Percentiles rank a stretch among this genome's conserved stretches.
phyloP scores from a whole-genome alignment of 2,329 filamentous ascomycete species.

The Phaeosphaeria sp. region DNA sequence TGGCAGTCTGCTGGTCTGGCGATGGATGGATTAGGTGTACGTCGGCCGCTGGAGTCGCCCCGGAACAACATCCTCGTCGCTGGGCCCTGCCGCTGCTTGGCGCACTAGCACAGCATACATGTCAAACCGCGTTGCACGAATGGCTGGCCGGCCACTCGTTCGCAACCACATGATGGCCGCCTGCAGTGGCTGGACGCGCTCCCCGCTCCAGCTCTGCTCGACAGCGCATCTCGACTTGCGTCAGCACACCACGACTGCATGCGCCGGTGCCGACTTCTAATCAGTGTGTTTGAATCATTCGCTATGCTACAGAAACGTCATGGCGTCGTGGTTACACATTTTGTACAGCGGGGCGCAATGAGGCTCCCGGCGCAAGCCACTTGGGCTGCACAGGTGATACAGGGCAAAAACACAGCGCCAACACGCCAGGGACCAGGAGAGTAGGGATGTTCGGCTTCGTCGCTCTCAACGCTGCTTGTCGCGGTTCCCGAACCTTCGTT shows the following conservation, averaged over 20 bases:
- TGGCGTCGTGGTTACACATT: conserved; percentile 27
- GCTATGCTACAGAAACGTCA: conserved; percentile 8
- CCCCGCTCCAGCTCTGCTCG: conserved; percentile 4
- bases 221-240: background rate
- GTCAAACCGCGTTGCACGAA: conserved; percentile 22
- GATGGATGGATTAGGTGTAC: background rate
- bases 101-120: conserved; percentile 11
- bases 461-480: conserved; percentile 3
- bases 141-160: conserved; percentile 15
- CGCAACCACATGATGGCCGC: conserved; percentile 18
- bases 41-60: conserved; percentile 9
- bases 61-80: conserved; percentile 21
- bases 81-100: too few species aligned
- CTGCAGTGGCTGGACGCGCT: conserved; percentile 10
- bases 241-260: background rate
- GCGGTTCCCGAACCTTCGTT: conserved; percentile 9
- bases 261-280: background rate
- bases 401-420: background rate
- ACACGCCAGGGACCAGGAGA: background rate
- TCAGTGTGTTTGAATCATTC: background rate
- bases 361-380: conserved; percentile 7
- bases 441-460: too few species aligned
- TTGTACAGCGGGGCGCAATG: conserved; percentile 29
- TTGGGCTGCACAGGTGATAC: conserved; percentile 2
- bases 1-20: conserved; percentile 2